Evolutionary conservation across 805 yeast genomes (phyloP).

Genomic region (Hanseniaspora valbyensis): DNA sequence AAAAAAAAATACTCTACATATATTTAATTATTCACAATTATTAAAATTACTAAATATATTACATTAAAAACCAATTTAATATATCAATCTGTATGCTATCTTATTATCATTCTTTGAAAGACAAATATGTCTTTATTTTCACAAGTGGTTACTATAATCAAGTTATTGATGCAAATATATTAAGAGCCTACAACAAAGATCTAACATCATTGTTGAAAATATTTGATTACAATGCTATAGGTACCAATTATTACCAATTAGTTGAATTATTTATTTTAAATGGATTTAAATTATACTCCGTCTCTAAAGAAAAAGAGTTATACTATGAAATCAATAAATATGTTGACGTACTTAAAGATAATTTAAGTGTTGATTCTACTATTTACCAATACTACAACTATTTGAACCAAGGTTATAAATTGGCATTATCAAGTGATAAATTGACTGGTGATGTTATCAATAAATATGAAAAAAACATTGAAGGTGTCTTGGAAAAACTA

Average conservation of each 20-base stretch:
- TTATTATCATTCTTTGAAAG: constrained; percentile 23
- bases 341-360: constrained; percentile 44
- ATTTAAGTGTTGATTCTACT: constrained; percentile 43
- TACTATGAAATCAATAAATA: constrained; percentile 1
- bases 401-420: constrained; percentile 19
- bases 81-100: neutral
- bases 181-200: neutral
- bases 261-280: constrained; percentile 65
- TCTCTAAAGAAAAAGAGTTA: neutral
- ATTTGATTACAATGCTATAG: constrained; percentile 6
- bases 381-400: constrained; percentile 27
- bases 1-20: no score
- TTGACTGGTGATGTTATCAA: constrained; percentile 12
- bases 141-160: constrained; percentile 39
- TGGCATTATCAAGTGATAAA: constrained; percentile 2
- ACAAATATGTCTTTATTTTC: constrained; percentile 41
- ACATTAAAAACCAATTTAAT: no score
- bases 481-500: constrained; percentile 40
- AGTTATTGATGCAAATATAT: neutral
- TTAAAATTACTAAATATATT: no score
- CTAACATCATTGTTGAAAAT: neutral
- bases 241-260: constrained; percentile 41
- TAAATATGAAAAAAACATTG: constrained; percentile 35
- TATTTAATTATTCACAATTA: no score
- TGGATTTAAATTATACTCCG: constrained; percentile 1